Evolutionary conservation across 23 red algal genomes (phyloP).

Genomic region (Gracilaria gracilis): DNA sequence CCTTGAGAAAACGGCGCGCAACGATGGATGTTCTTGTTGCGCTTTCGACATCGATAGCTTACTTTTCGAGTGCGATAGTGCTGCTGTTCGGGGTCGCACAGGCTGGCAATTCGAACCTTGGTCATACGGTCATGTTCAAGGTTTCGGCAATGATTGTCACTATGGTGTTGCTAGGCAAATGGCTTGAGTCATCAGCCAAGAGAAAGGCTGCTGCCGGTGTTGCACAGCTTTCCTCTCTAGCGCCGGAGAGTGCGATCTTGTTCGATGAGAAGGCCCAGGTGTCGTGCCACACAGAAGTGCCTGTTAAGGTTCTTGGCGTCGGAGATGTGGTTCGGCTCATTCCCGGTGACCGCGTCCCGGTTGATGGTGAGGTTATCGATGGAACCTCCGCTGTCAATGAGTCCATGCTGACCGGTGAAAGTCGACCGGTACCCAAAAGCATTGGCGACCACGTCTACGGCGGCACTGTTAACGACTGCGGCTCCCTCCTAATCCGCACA

Average conservation of each 20-base stretch:
- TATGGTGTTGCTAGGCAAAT: conserved; percentile 89
- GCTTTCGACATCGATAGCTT: conserved; percentile 87
- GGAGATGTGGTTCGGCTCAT: conserved; percentile 85
- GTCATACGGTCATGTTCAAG: conserved; percentile 78
- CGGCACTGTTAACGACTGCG: conserved; percentile 83
- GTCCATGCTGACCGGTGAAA: conserved; percentile 97
- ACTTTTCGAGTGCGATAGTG: conserved; percentile 80
- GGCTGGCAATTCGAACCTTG: conserved; percentile 49
- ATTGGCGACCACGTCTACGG: conserved; percentile 77
- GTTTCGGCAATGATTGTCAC: conserved; percentile 93
- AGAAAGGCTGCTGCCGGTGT: conserved; percentile 79
- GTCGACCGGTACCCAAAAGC: conserved; percentile 82
- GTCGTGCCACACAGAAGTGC: conserved; percentile 61
- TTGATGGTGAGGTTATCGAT: conserved; percentile 82
- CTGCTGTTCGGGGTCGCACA: conserved; percentile 61
- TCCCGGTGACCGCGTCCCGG: conserved; percentile 82
- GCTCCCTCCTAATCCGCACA: conserved; percentile 81
- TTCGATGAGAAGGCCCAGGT: conserved; percentile 55
- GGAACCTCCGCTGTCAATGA: conserved; percentile 86
- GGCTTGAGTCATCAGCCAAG: conserved; percentile 93
- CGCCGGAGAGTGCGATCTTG: conserved; percentile 63
- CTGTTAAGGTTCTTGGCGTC: conserved; percentile 65
- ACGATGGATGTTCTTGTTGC: conserved; percentile 98
- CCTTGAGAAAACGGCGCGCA: conserved; percentile 79
- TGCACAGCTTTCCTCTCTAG: conserved; percentile 60